A percentile compares a stretch with the other conserved stretches of the same genome.
phyloP scores from a whole-genome alignment of 768 basidiomycete genomes.

The Termitomyces sp. region DNA sequence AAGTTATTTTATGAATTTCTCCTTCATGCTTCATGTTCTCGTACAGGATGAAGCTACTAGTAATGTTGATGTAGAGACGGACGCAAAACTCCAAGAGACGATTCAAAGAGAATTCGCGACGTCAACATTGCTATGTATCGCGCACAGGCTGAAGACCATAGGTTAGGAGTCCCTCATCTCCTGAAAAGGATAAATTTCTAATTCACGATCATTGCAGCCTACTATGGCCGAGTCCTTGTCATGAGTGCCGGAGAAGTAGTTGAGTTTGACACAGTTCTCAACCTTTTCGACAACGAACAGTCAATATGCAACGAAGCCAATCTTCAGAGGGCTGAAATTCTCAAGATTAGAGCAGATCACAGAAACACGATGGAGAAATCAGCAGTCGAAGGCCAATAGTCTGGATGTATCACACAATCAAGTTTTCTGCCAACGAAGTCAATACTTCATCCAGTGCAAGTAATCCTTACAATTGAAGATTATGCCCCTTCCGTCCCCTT shows the following conservation, averaged over 20 bases:
- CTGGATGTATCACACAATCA: not conserved
- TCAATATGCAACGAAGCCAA: conserved; percentile 67
- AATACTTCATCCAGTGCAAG: no score
- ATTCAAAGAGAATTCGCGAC: conserved; percentile 54
- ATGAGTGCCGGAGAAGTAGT: conserved; percentile 67
- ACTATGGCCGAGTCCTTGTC: conserved; percentile 65
- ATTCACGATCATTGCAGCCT: conserved; percentile 24
- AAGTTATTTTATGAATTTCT: conserved; percentile 11
- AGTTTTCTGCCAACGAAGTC: no score
- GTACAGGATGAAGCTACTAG: conserved; percentile 56
- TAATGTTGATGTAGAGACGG: conserved; percentile 55
- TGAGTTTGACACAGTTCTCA: conserved; percentile 70
- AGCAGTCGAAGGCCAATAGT: not conserved
- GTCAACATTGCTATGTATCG: conserved; percentile 52
- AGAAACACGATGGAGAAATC: not conserved
- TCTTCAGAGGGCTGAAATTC: conserved; percentile 46
- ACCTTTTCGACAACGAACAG: conserved; percentile 49
- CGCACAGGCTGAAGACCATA: conserved; percentile 54
- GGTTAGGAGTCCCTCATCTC: conserved; percentile 19
- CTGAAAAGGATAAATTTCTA: conserved; percentile 2
- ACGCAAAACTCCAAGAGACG: conserved; percentile 53
- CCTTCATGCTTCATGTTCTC: not conserved
- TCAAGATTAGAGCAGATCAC: conserved; percentile 38
- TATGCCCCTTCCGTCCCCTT: no score
- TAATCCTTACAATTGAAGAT: no score